These are phyloP conservation scores for Linnemannia hyalina DNA, from an alignment of 192 early-diverging fungal species.

Conservation along the genomic window DNA sequence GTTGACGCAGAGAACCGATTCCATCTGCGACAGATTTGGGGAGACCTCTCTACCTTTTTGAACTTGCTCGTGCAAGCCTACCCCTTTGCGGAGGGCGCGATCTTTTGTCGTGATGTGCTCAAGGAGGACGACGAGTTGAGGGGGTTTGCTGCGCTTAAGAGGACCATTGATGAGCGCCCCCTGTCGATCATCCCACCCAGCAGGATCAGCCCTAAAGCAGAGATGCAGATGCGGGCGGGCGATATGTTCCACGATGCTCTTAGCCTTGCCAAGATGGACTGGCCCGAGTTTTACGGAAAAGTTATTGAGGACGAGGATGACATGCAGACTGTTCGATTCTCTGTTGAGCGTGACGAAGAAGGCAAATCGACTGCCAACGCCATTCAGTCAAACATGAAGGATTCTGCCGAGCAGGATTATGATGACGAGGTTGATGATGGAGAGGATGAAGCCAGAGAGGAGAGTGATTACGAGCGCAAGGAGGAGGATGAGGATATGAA, in stretches of 20 bases:
- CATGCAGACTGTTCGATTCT: conserved; percentile 31
- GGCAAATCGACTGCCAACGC: conserved; percentile 15
- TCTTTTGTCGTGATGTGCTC: conserved; percentile 53
- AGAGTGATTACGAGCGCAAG: conserved; percentile 45
- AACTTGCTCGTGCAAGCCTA: conserved; percentile 31
- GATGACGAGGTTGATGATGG: conserved; percentile 9
- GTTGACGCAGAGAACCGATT: conserved; percentile 24
- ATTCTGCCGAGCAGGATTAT: conserved; percentile 16
- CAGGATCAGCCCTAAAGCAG: conserved; percentile 50
- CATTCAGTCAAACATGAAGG: conserved; percentile 1
- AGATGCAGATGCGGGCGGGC: conserved; percentile 55
- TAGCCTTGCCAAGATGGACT: conserved; percentile 27
- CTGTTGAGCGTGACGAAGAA: conserved; percentile 29
- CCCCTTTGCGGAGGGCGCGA: conserved; percentile 37
- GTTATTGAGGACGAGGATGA: conserved; percentile 5
- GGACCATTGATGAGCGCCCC: conserved; percentile 48
- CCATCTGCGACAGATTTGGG: conserved; percentile 29
- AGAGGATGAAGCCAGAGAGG: conserved; percentile 25
- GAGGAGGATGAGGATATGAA: conserved; percentile 41
- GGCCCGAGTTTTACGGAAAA: conserved; percentile 41
- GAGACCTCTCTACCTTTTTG: conserved; percentile 26
- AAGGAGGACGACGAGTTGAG: conserved; percentile 60
- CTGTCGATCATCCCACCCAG: conserved; percentile 51
- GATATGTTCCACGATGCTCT: conserved; percentile 55
- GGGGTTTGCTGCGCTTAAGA: conserved; percentile 56